Evolutionary conservation across 108 stramenopile genomes (phyloP).

Genomic region (Chaetoceros muelleri): DNA sequence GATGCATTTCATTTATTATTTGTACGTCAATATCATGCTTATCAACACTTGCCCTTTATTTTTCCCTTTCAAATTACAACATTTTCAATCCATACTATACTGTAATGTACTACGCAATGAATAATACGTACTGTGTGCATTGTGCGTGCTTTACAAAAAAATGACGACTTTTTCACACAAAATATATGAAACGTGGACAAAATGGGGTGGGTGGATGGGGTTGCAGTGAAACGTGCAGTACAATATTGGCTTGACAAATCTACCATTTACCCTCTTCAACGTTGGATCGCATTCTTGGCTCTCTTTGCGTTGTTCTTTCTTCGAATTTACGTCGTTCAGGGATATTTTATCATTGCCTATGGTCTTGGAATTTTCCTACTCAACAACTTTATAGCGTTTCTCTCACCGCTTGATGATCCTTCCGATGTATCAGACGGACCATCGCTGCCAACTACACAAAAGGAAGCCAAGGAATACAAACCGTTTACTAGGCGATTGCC

Average conservation of each 20-base stretch:
- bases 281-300: slow-evolving; percentile 59
- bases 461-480: slow-evolving; percentile 76
- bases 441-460: slow-evolving; percentile 46
- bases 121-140: no score
- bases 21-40: neutral
- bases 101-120: no score
- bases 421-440: slow-evolving; percentile 33
- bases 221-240: slow-evolving; percentile 61
- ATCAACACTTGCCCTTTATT: neutral
- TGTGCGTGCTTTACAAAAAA: no score
- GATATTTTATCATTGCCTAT: slow-evolving; percentile 98
- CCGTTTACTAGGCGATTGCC: slow-evolving; percentile 94
- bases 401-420: slow-evolving; percentile 90
- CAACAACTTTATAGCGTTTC: slow-evolving; percentile 98
- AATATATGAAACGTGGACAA: neutral
- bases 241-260: slow-evolving; percentile 98
- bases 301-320: slow-evolving; percentile 77
- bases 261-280: slow-evolving; percentile 72
- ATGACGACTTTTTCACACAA: neutral
- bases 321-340: slow-evolving; percentile 89
- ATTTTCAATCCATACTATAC: neutral
- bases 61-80: neutral
- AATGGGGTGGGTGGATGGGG: neutral
- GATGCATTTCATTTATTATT: no score
- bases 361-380: slow-evolving; percentile 97